phyloP scores from a whole-genome alignment of 352 stramenopile species.

The Phytophthora tubulina region DNA sequence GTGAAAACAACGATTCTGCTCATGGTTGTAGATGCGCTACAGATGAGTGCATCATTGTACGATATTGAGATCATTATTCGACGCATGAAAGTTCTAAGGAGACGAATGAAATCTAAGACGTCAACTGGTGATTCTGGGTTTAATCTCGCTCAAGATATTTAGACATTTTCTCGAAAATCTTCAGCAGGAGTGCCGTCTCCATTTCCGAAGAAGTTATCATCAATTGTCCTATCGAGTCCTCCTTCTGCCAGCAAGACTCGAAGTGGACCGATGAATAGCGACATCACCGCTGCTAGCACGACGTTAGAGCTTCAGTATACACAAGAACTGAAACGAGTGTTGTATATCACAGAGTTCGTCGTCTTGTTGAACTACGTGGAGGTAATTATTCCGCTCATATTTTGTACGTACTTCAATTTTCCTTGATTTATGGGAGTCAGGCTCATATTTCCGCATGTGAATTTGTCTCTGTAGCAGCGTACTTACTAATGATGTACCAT shows the following conservation, averaged over 20 bases:
- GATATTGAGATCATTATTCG: constrained; percentile 14
- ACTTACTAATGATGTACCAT: constrained; percentile 32
- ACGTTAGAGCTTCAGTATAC: constrained; percentile 18
- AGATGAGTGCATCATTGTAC: constrained; percentile 23
- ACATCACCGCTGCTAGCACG: not conserved
- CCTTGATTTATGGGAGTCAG: not conserved
- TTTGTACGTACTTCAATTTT: constrained; percentile 17
- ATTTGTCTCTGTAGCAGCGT: constrained; percentile 1
- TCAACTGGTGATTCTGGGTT: constrained; percentile 7
- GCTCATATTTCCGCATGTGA: not conserved
- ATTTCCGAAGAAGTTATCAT: not conserved
- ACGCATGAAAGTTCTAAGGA: constrained; percentile 9
- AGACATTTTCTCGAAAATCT: not conserved
- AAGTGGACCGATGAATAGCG: not conserved
- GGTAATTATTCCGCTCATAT: constrained; percentile 28
- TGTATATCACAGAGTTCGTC: constrained; percentile 36
- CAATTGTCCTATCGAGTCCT: constrained; percentile 4
- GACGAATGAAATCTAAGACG: not conserved
- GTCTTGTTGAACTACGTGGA: constrained; percentile 36
- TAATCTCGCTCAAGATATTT: constrained; percentile 19
- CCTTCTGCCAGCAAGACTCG: not conserved
- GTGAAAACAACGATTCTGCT: constrained; percentile 26
- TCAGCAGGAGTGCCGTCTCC: not conserved
- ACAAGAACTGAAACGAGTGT: constrained; percentile 9
- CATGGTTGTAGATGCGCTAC: constrained; percentile 14